phyloP scores from a whole-genome alignment of 345 rosid genomes.

The Populus alba region DNA sequence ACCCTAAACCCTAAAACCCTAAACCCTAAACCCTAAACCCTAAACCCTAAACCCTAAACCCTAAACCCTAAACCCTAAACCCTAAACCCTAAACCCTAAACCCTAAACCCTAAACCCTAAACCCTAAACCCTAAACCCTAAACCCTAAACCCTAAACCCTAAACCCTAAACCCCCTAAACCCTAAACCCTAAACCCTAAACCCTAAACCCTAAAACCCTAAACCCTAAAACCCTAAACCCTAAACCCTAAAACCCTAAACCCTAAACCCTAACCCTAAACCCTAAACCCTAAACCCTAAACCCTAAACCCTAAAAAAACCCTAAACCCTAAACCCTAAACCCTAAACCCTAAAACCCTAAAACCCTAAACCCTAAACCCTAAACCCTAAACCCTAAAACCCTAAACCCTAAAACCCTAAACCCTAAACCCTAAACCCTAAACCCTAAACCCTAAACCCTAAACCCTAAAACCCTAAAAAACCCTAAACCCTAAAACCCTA shows the following conservation, averaged over 20 bases:
- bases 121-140: constrained; percentile 14
- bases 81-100: neutral
- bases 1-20: constrained; percentile 26
- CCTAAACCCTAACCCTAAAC: too few relatives aligned
- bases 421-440: too few relatives aligned
- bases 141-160: constrained; percentile 18
- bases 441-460: too few relatives aligned
- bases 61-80: constrained; percentile 19
- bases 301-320: too few relatives aligned
- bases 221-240: constrained; percentile 20
- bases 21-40: constrained; percentile 30
- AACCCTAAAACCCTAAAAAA: too few relatives aligned
- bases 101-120: constrained; percentile 19
- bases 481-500: too few relatives aligned
- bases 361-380: too few relatives aligned
- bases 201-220: constrained; percentile 22
- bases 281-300: too few relatives aligned
- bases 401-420: too few relatives aligned
- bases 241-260: constrained; percentile 26
- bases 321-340: too few relatives aligned
- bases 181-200: constrained; percentile 17
- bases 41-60: neutral
- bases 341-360: too few relatives aligned
- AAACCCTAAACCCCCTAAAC: constrained; percentile 6
- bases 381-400: too few relatives aligned